Base-by-base conservation (phyloP, 1,139 yeast genomes). In the Lodderomyces jiufengensis region DNA sequence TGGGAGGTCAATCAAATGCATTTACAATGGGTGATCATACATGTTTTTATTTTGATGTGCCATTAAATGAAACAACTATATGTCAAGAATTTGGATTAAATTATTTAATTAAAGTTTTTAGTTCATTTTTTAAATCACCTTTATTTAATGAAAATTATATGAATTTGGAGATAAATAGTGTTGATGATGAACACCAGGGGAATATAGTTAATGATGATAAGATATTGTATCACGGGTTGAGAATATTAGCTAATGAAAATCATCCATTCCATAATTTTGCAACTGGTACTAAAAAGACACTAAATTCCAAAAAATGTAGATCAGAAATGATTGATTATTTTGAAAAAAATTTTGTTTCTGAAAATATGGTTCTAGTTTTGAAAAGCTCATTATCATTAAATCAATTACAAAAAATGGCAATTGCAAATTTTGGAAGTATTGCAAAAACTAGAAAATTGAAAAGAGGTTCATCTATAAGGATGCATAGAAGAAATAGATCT, bases 1-100 rank as follows among this genome's bases (percentile, higher is more conserved):
- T 66, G 31, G 80, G 82, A 11, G 92, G 92, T 1, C 46, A 57
- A 1, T 57, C 70, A 32, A 83, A 83, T 56, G 92, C 92, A 0
- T 73, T 61, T 43, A 84, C 94, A 0, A 73, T 80, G 1, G 83
- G 80, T 3, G 83, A 78, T 44, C 73, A 67, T 33, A 81, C 90
- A 0, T 64, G 75, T 16, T 82, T 72, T 49, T 75, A 70, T 46
- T 79, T 80, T 50, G 80, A 80, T 45, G 53, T 80, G 1, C 84
- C 84, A 0, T 51, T 74, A 1, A 63, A 59, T 27, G 51, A 63
- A 10, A 45, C 39, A 3, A 37, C 44, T 9, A 52, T 36, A 26
- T 49, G 38, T 10, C 44, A 48, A 4, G 61, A 53, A 10, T 69
- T 58, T 0, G 56, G 67, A 1, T 73, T 79, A 47, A 71, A 70